Conservation (phyloP, 2,329 filamentous ascomycete genomes). For the Xylaria sp. region DNA sequence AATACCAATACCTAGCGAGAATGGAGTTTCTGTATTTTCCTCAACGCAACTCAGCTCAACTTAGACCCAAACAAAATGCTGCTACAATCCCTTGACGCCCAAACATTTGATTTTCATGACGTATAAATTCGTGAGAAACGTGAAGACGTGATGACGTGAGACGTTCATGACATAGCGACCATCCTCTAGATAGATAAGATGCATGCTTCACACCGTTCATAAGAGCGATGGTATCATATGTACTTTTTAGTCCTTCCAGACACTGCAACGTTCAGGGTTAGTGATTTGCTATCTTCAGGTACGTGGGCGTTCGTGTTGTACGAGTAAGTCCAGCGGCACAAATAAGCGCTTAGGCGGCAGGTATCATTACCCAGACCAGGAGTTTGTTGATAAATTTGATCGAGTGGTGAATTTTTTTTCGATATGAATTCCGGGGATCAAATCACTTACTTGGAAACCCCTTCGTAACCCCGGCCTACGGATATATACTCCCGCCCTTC, state of each 20-base stretch:
- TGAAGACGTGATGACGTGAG: too few species aligned
- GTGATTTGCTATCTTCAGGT: slow-evolving; percentile 10
- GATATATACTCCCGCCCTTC: slow-evolving; percentile 47
- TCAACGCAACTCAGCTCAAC: too few species aligned
- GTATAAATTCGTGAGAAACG: slow-evolving; percentile 28
- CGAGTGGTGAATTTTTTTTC: not conserved
- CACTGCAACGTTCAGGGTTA: slow-evolving; percentile 27
- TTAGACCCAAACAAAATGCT: not conserved
- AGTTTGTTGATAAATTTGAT: not conserved
- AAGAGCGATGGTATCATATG: slow-evolving; percentile 9
- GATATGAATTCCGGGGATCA: slow-evolving; percentile 9
- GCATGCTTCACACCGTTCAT: slow-evolving; percentile 4
- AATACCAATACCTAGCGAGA: slow-evolving; percentile 1
- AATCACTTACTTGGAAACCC: slow-evolving; percentile 32
- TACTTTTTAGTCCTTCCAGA: slow-evolving; percentile 35
- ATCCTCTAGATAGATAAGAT: not conserved
- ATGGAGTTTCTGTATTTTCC: slow-evolving; percentile 18
- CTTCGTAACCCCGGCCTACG: slow-evolving; percentile 55
- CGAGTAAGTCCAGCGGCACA: slow-evolving; percentile 6
- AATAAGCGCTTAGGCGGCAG: not conserved
- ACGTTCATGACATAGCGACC: not conserved
- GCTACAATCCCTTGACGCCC: slow-evolving; percentile 16
- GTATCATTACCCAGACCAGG: not conserved
- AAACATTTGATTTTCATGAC: slow-evolving; percentile 14
- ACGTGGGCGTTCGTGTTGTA: not conserved